phyloP scores from a whole-genome alignment of 441 rosid genomes.

The Viola pubescens region DNA sequence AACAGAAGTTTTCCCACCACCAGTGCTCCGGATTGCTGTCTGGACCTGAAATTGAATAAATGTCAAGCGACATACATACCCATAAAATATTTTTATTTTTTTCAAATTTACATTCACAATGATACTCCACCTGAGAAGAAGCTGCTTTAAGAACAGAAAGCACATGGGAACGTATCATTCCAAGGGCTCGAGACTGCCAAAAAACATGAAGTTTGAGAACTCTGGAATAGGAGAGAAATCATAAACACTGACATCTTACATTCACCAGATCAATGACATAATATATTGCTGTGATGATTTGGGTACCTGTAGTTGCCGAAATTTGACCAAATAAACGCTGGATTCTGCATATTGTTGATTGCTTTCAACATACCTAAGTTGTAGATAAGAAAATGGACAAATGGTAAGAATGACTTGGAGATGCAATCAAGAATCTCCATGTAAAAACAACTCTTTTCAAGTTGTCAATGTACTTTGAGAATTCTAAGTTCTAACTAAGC shows the following conservation, averaged over 20 bases:
- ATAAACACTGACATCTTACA: slow-evolving; percentile 5
- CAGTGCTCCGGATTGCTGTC: slow-evolving; percentile 64
- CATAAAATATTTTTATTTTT: too few species aligned
- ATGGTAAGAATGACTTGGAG: neutral
- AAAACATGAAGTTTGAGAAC: slow-evolving; percentile 17
- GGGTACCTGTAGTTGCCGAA: slow-evolving; percentile 91
- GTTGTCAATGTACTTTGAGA: slow-evolving; percentile 3
- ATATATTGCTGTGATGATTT: slow-evolving; percentile 7
- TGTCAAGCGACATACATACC: neutral
- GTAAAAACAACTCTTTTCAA: neutral
- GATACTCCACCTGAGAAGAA: slow-evolving; percentile 68
- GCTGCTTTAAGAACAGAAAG: slow-evolving; percentile 81
- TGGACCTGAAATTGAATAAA: slow-evolving; percentile 45
- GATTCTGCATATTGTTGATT: slow-evolving; percentile 97
- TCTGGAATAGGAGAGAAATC: slow-evolving; percentile 1
- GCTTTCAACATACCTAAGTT: slow-evolving; percentile 66
- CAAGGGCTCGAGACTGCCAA: slow-evolving; percentile 88
- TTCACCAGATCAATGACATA: slow-evolving; percentile 5
- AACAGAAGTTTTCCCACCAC: slow-evolving; percentile 59
- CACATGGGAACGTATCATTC: slow-evolving; percentile 85
- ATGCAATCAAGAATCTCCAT: slow-evolving; percentile 11
- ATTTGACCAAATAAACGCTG: slow-evolving; percentile 83
- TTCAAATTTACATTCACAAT: slow-evolving; percentile 9
- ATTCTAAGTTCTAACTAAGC: neutral
- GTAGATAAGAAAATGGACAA: too few species aligned